These are phyloP conservation scores for Citrus sp. DNA, from an alignment of 345 rosid genomes.

Conservation along the genomic window DNA sequence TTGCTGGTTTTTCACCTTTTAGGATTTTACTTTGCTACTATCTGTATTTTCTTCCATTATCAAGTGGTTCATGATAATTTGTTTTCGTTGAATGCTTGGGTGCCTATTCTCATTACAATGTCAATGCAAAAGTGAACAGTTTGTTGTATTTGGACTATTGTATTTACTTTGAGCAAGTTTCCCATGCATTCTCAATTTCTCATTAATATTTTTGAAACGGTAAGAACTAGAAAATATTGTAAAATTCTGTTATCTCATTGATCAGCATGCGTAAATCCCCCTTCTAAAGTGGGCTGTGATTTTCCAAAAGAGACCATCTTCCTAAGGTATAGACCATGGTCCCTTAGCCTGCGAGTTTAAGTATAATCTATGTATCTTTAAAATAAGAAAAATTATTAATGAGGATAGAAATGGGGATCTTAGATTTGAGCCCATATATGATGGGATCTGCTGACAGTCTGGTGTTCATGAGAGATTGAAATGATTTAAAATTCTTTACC, in stretches of 20 bases:
- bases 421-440: not conserved
- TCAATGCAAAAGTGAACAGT: not conserved
- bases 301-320: not conserved
- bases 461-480: slow-evolving; percentile 8
- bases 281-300: not conserved
- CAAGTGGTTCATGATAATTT: not conserved
- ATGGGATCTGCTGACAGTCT: not conserved
- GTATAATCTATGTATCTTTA: not conserved
- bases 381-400: too few relatives aligned
- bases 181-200: not conserved
- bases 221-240: not conserved
- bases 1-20: not conserved
- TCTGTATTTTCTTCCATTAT: not conserved
- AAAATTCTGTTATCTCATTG: not conserved
- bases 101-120: not conserved
- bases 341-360: not conserved
- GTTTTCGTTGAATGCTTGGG: not conserved
- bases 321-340: not conserved
- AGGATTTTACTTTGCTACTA: not conserved
- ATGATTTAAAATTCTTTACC: not conserved
- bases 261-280: not conserved
- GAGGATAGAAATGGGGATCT: too few relatives aligned
- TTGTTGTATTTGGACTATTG: not conserved
- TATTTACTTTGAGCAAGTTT: not conserved
- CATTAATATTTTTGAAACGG: not conserved